These are phyloP conservation scores for Aspergillus chevalieri DNA, from an alignment of 2,329 filamentous ascomycete species.

Conservation along the genomic window DNA sequence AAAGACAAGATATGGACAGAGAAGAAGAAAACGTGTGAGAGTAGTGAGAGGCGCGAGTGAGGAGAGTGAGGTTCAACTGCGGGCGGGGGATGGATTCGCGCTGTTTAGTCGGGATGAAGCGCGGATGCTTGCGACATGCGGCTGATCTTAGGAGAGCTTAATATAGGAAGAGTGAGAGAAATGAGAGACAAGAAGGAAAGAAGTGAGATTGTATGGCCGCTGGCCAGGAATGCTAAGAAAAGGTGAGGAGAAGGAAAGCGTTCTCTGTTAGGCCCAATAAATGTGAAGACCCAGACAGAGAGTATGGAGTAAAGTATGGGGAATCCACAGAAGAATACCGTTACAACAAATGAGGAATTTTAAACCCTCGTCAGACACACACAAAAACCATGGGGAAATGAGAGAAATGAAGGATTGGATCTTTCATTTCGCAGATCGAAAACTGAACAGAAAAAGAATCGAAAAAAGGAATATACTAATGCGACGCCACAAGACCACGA, in stretches of 20 bases:
- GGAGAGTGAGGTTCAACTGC: conserved; percentile 6
- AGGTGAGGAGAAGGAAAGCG: conserved; percentile 1
- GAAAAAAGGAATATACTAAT: neutral
- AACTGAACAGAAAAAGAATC: neutral
- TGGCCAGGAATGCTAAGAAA: conserved; percentile 1
- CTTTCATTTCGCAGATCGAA: neutral
- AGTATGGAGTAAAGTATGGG: too few relatives aligned
- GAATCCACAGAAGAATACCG: too few relatives aligned
- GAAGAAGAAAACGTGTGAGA: neutral
- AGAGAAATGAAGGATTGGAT: too few relatives aligned
- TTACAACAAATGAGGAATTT: too few relatives aligned
- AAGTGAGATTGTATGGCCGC: neutral
- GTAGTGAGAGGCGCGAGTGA: conserved; percentile 4
- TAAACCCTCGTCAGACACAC: too few relatives aligned
- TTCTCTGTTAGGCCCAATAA: too few relatives aligned
- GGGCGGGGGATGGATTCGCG: conserved; percentile 8
- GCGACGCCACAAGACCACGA: neutral
- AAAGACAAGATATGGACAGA: neutral
- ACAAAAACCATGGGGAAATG: too few relatives aligned
- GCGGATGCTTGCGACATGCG: too few relatives aligned
- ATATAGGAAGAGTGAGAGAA: neutral
- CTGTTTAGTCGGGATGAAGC: too few relatives aligned
- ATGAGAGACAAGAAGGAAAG: neutral
- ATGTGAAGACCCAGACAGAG: too few relatives aligned
- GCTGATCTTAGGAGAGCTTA: neutral